Evolutionary conservation across 148 eudicot species (phyloP).

Genomic region (Pouteria glomerata): DNA sequence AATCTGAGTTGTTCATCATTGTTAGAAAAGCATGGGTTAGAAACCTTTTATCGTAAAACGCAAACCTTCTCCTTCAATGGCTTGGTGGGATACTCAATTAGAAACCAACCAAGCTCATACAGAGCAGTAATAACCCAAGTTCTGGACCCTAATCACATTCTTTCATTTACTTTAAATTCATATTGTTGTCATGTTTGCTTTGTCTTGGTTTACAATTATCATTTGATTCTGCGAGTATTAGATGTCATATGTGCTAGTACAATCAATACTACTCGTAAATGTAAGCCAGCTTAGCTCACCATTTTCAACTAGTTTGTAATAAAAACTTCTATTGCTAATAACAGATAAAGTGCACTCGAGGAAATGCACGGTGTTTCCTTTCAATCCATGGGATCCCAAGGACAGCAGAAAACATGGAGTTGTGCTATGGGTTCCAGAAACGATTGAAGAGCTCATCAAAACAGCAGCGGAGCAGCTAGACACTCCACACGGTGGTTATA

Average conservation of each 20-base stretch:
- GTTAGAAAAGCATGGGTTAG: neutral
- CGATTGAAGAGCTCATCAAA: conserved; percentile 54
- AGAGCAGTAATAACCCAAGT: neutral
- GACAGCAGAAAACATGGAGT: conserved; percentile 27
- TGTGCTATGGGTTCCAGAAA: conserved; percentile 67
- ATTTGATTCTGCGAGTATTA: too few species aligned
- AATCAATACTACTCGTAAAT: too few species aligned
- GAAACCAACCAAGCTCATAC: neutral
- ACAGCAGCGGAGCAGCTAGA: conserved; percentile 49
- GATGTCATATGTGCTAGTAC: too few species aligned
- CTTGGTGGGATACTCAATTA: too few species aligned
- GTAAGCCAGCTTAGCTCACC: too few species aligned
- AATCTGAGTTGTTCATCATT: neutral
- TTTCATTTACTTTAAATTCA: neutral
- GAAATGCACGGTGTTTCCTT: too few species aligned
- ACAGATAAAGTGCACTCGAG: too few species aligned
- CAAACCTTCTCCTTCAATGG: too few species aligned
- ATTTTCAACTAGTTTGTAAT: too few species aligned
- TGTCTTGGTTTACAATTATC: neutral
- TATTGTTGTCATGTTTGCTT: neutral
- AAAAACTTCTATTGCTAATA: too few species aligned
- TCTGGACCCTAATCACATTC: neutral
- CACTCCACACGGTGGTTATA: conserved; percentile 24
- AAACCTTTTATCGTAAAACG: too few species aligned
- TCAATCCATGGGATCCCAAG: too few species aligned